Evolutionary conservation across 2,329 filamentous ascomycete genomes (phyloP).

Genomic region (Colletotrichum tofieldiae): DNA sequence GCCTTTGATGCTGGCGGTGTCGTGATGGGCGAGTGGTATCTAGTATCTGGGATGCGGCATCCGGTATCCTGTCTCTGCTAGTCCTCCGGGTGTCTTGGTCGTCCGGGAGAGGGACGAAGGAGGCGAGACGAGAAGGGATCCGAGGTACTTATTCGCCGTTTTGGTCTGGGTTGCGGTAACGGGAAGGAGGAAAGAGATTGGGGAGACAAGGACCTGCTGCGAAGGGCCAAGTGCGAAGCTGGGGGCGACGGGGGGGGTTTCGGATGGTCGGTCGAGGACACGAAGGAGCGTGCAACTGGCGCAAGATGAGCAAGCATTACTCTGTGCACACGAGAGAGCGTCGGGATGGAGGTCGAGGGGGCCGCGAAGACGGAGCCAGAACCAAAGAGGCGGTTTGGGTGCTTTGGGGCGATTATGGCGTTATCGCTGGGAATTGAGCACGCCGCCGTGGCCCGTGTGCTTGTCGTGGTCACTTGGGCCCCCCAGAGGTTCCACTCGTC

Average conservation of each 20-base stretch:
- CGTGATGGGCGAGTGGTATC: slow-evolving; percentile 10
- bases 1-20: slow-evolving; percentile 11
- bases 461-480: background rate
- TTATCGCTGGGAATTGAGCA: slow-evolving; percentile 50
- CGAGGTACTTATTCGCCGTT: slow-evolving; percentile 9
- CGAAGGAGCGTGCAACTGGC: background rate
- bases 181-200: background rate
- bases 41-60: background rate
- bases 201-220: background rate
- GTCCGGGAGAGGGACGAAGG: slow-evolving; percentile 3
- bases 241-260: background rate
- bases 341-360: background rate
- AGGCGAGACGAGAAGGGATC: background rate
- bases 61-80: too few relatives aligned
- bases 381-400: slow-evolving; percentile 45
- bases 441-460: background rate
- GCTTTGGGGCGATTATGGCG: slow-evolving; percentile 58
- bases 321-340: background rate
- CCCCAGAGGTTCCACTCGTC: slow-evolving; percentile 36
- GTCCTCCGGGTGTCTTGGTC: background rate
- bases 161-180: background rate
- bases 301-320: background rate
- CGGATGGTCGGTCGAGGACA: background rate
- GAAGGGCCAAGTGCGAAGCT: background rate
- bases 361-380: background rate